Evolutionary conservation across 1,284 basidiomycete genomes (phyloP).

Genomic region (Trichosporon ovoides): DNA sequence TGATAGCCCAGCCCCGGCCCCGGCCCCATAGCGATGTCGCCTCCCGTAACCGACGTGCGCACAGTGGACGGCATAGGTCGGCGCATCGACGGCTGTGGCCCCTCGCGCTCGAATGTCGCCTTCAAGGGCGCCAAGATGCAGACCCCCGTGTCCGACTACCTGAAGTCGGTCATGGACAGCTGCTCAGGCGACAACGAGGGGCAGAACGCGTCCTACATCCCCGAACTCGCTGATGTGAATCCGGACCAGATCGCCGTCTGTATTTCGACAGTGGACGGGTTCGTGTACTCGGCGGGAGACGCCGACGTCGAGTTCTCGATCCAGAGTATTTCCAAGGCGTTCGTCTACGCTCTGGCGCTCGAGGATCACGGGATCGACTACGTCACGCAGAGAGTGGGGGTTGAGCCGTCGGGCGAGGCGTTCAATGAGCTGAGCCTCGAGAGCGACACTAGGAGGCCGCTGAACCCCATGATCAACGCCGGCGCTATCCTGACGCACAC

Average conservation of each 20-base stretch:
- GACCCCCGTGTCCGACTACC: constrained; percentile 13
- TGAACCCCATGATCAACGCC: constrained; percentile 23
- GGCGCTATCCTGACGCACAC: constrained; percentile 18
- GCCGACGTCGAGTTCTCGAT: constrained; percentile 17
- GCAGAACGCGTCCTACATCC: constrained; percentile 15
- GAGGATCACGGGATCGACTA: constrained; percentile 16
- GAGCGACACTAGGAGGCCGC: constrained; percentile 12
- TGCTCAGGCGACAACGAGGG: constrained; percentile 3
- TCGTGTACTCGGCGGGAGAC: constrained; percentile 17
- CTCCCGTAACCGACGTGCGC: neutral
- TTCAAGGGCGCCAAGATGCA: constrained; percentile 9
- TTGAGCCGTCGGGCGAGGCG: constrained; percentile 20
- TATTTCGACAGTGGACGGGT: constrained; percentile 17
- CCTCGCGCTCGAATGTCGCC: neutral
- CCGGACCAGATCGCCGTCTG: constrained; percentile 8
- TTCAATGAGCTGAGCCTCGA: constrained; percentile 21
- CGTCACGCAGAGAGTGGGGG: constrained; percentile 9
- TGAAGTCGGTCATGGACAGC: neutral
- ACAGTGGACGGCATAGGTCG: neutral
- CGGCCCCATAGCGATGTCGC: neutral
- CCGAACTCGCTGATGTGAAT: constrained; percentile 15
- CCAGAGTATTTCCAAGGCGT: constrained; percentile 23
- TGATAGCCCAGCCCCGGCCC: neutral
- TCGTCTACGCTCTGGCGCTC: constrained; percentile 20
- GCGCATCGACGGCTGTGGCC: neutral